Base-by-base conservation (phyloP, 805 yeast species). In the Metschnikowia bowlesiae region DNA sequence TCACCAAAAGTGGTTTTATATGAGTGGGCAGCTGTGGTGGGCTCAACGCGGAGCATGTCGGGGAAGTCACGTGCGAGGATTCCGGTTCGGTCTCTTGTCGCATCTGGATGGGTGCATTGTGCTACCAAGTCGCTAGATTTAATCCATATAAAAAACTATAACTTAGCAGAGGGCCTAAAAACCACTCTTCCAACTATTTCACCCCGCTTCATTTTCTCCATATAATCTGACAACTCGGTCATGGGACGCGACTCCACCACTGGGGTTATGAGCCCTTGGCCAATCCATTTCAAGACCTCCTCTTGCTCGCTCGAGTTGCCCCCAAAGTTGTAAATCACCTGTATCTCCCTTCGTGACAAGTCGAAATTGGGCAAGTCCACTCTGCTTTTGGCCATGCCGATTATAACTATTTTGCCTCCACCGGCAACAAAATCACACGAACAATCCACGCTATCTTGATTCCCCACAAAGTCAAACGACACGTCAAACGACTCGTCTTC, bases 241-340 rank as follows among this genome's bases (percentile, higher is more conserved):
- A 77, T 65, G 7, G 65, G 60, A 5, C 53, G 66, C 8, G 61
- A 52, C 10, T 57, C 57, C 22, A 68, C 62, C 13, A 67, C 53
- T 1, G 81, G 81, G 31, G 61, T 66, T 41, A 77, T 62, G 39
- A 58, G 65, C 3, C 80, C 80, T 41, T 55, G 52, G 2, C 64
- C 54, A 31, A 76, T 64, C 75, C 78, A 71, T 32, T 69, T 60
- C 67, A 78, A 64, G 34, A 71, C 65, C 49, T 76, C 79, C 26
- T 59, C 55, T 53, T 74, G 78, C 46, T 77, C 80, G 8, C 58
- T 54, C 1, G 75, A 69, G 11, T 69, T 68, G 26, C 82, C 82
- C 34, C 80, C 79, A 54, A 73, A 73, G 40, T 70, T 65, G 53
- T 69, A 74, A 33, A 67, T 57, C 38, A 75, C 53, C 45, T 67